phyloP scores from a whole-genome alignment of 2,329 filamentous ascomycete species.

The Fusarium caatingaense region DNA sequence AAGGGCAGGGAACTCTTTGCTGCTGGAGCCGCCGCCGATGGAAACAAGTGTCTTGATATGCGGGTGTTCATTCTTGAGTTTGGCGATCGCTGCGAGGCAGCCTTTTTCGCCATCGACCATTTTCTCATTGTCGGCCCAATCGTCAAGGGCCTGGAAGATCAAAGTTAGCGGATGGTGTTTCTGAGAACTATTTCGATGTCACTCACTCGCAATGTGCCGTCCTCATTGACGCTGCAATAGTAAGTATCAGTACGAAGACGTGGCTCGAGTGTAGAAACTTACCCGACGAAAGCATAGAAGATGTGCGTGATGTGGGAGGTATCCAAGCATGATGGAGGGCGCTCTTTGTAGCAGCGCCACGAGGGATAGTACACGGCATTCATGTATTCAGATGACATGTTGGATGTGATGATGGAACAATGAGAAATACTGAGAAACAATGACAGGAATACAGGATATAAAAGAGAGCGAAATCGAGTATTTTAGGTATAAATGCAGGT shows the following conservation, averaged over 20 bases:
- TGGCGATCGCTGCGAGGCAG: slow-evolving; percentile 69
- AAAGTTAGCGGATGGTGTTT: not conserved
- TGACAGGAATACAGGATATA: not conserved
- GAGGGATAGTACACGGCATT: slow-evolving; percentile 72
- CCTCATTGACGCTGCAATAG: slow-evolving; percentile 48
- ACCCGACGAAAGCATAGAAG: slow-evolving; percentile 73
- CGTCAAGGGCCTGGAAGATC: slow-evolving; percentile 60
- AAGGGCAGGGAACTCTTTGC: slow-evolving; percentile 69
- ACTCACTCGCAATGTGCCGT: slow-evolving; percentile 56
- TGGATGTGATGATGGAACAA: not conserved
- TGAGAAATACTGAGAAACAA: not conserved
- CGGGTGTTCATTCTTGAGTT: slow-evolving; percentile 67
- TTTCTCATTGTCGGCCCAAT: slow-evolving; percentile 71
- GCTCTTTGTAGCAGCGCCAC: slow-evolving; percentile 70
- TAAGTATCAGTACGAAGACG: slow-evolving; percentile 19
- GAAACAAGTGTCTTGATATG: slow-evolving; percentile 71
- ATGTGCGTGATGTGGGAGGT: slow-evolving; percentile 69
- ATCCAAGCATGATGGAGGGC: slow-evolving; percentile 68
- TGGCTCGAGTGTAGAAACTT: slow-evolving; percentile 2
- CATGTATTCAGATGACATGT: slow-evolving; percentile 39
- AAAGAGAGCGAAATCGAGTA: not conserved
- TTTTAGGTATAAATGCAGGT: slow-evolving; percentile 16
- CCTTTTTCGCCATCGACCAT: slow-evolving; percentile 68
- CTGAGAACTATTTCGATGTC: not conserved
- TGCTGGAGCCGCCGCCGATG: slow-evolving; percentile 72